These are phyloP conservation scores for Quillaja saponaria DNA, from an alignment of 306 rosid species.

Conservation along the genomic window DNA sequence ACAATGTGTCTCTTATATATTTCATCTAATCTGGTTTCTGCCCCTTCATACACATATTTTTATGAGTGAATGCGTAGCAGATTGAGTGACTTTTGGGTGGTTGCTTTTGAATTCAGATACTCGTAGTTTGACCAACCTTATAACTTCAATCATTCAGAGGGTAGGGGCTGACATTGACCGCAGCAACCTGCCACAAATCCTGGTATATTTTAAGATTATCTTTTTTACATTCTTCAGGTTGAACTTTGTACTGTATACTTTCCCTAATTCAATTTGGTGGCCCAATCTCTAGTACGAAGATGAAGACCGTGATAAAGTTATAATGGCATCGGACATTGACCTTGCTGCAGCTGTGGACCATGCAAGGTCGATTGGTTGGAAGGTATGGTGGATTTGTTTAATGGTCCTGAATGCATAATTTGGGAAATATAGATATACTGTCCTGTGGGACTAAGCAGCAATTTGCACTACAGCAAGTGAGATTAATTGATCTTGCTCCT, in stretches of 20 bases:
- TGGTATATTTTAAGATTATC: slow-evolving; percentile 53
- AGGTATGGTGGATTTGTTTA: slow-evolving; percentile 53
- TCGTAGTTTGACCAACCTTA: slow-evolving; percentile 72
- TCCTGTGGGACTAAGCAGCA: slow-evolving; percentile 10
- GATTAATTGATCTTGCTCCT: neutral
- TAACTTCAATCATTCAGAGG: slow-evolving; percentile 77
- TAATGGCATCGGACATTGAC: slow-evolving; percentile 85
- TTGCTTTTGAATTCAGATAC: slow-evolving; percentile 56
- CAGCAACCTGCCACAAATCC: slow-evolving; percentile 67
- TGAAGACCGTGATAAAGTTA: slow-evolving; percentile 83
- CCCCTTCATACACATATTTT: neutral
- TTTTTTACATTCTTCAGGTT: slow-evolving; percentile 14
- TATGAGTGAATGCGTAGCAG: slow-evolving; percentile 4
- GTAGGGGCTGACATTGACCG: slow-evolving; percentile 75
- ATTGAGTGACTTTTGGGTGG: slow-evolving; percentile 35
- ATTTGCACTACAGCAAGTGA: slow-evolving; percentile 2
- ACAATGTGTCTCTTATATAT: neutral
- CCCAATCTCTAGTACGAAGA: slow-evolving; percentile 76
- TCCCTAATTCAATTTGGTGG: slow-evolving; percentile 22
- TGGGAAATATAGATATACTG: neutral
- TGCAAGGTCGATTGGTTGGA: slow-evolving; percentile 80
- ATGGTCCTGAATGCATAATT: neutral
- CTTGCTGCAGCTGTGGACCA: slow-evolving; percentile 90
- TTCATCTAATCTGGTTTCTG: neutral
- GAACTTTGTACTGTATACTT: neutral